Evolutionary conservation across 164 flowering plant genomes (phyloP).

Genomic region (Pachysandra terminalis): DNA sequence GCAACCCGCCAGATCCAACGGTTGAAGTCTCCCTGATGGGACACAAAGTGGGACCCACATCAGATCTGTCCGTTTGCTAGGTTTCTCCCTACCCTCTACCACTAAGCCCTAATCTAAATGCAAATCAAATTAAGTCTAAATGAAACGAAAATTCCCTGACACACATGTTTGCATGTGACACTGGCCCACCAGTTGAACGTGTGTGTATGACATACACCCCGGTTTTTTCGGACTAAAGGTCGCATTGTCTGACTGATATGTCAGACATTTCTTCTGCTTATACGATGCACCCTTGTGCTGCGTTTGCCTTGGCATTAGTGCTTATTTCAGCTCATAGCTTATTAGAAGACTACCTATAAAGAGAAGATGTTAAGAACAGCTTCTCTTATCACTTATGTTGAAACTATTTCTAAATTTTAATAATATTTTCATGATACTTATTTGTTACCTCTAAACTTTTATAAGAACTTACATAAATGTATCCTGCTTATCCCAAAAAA

Average conservation of each 20-base stretch:
- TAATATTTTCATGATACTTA: too few species aligned
- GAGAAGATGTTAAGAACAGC: too few species aligned
- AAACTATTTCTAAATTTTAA: too few species aligned
- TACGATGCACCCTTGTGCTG: constrained; percentile 8
- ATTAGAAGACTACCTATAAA: too few species aligned
- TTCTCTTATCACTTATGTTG: too few species aligned
- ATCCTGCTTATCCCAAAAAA: too few species aligned
- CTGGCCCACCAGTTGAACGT: constrained; percentile 30
- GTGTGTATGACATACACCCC: constrained; percentile 30
- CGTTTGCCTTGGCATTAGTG: too few species aligned
- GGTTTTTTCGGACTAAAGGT: constrained; percentile 47
- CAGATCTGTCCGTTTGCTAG: constrained; percentile 12
- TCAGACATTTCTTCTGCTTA: constrained; percentile 13
- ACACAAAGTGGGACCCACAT: constrained; percentile 15
- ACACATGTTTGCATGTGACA: constrained; percentile 49
- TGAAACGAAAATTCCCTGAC: neutral
- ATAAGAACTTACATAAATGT: too few species aligned
- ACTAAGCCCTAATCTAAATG: neutral
- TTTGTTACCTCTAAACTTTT: too few species aligned
- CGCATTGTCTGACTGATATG: constrained; percentile 35
- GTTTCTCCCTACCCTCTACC: neutral
- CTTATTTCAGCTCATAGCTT: too few species aligned
- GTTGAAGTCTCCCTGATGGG: constrained; percentile 24
- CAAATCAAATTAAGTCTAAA: constrained; percentile 8
- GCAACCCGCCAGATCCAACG: constrained; percentile 35